Conservation (phyloP, 345 rosid genomes). For the Salix exigua region DNA sequence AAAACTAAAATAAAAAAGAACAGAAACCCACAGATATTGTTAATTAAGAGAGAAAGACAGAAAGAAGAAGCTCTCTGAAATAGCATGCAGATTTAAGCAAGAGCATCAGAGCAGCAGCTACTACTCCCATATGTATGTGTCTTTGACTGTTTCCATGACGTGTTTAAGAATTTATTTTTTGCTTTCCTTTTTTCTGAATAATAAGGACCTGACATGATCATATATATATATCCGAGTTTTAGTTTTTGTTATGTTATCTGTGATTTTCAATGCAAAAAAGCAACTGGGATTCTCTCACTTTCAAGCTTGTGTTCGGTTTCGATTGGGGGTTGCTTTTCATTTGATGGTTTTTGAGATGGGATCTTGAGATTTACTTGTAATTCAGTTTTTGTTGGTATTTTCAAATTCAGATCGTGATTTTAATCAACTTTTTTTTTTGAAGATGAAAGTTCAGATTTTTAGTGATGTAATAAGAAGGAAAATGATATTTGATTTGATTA, state of each 20-base stretch:
- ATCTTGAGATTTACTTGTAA: neutral
- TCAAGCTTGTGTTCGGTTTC: neutral
- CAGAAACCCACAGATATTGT: no score
- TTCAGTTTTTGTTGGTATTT: neutral
- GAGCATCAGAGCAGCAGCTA: neutral
- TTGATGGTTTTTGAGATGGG: slow-evolving; percentile 5
- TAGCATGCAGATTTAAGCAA: neutral
- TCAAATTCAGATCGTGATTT: neutral
- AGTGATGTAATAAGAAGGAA: neutral
- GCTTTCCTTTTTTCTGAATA: neutral
- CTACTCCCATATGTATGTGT: neutral
- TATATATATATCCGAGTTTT: neutral
- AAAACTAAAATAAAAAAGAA: neutral
- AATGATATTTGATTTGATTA: neutral
- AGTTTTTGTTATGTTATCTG: neutral
- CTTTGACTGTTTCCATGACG: neutral
- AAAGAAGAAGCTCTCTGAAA: neutral
- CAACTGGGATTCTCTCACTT: neutral
- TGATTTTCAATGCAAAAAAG: neutral
- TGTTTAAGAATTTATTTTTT: neutral
- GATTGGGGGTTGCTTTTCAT: neutral
- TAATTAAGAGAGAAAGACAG: neutral
- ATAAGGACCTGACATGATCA: neutral
- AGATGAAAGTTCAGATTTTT: neutral
- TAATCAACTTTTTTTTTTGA: neutral